Conservation (phyloP, 306 rosid genomes). For the Begonia loranthoides region DNA sequence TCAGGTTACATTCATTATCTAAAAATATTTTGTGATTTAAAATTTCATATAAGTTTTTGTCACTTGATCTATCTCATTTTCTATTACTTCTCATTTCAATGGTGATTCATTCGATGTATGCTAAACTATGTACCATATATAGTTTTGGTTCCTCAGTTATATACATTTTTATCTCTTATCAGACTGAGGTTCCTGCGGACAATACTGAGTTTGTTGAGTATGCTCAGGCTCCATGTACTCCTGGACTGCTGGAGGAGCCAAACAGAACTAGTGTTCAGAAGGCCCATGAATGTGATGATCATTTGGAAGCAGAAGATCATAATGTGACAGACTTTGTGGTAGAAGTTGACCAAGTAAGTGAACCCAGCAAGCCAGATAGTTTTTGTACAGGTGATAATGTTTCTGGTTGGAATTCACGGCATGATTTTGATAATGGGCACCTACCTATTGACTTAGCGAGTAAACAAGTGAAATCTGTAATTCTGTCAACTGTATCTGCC, state of each 20-base stretch:
- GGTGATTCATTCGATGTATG: background rate
- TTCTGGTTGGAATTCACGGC: conserved; percentile 22
- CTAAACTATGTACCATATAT: background rate
- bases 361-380: conserved; percentile 15
- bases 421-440: conserved; percentile 23
- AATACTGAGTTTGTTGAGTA: conserved; percentile 23
- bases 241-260: conserved; percentile 46
- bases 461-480: conserved; percentile 25
- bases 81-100: background rate
- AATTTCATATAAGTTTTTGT: conserved; percentile 5
- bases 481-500: conserved; percentile 11
- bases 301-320: conserved; percentile 33
- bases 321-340: conserved; percentile 28
- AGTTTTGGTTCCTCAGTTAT: background rate
- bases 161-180: conserved; percentile 14
- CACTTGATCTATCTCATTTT: background rate
- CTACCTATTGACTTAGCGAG: conserved; percentile 24
- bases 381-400: conserved; percentile 19
- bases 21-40: conserved; percentile 6
- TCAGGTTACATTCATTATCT: conserved; percentile 21
- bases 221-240: conserved; percentile 59
- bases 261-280: conserved; percentile 35
- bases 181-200: conserved; percentile 33
- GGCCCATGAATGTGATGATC: conserved; percentile 43
- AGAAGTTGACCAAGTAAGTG: conserved; percentile 15